Conservation (phyloP, 106 monocot genomes). For the Ottelia alismoides region DNA sequence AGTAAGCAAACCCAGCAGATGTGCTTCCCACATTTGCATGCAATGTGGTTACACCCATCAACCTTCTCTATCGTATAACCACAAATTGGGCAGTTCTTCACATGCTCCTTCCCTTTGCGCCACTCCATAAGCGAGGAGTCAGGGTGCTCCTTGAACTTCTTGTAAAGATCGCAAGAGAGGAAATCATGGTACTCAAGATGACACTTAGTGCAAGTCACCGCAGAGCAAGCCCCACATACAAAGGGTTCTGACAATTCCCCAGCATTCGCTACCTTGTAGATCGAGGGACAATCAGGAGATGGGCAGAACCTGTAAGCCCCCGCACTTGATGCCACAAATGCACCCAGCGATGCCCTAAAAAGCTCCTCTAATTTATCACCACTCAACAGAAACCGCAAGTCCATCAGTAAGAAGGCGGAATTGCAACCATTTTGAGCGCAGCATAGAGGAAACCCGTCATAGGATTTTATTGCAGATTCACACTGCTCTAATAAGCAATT, state of each 20-base stretch:
- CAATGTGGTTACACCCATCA: slow-evolving; percentile 88
- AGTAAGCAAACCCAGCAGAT: slow-evolving; percentile 78
- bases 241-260: slow-evolving; percentile 17
- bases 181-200: slow-evolving; percentile 77
- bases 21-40: slow-evolving; percentile 63
- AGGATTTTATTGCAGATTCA: slow-evolving; percentile 57
- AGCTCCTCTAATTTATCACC: slow-evolving; percentile 61
- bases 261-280: slow-evolving; percentile 21
- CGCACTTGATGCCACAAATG: slow-evolving; percentile 44
- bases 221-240: slow-evolving; percentile 56
- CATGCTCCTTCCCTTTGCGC: slow-evolving; percentile 64
- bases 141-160: slow-evolving; percentile 64
- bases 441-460: slow-evolving; percentile 69
- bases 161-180: slow-evolving; percentile 64
- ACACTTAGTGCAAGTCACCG: slow-evolving; percentile 77
- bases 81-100: slow-evolving; percentile 71
- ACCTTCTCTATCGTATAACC: slow-evolving; percentile 61
- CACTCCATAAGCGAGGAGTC: slow-evolving; percentile 60
- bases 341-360: slow-evolving; percentile 55
- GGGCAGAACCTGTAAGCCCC: slow-evolving; percentile 62
- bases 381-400: slow-evolving; percentile 44
- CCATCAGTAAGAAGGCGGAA: slow-evolving; percentile 33
- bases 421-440: slow-evolving; percentile 56
- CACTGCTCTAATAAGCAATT: slow-evolving; percentile 66
- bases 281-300: slow-evolving; percentile 28